Base-by-base conservation (phyloP, 805 yeast genomes). In the Yarrowia sp. region DNA sequence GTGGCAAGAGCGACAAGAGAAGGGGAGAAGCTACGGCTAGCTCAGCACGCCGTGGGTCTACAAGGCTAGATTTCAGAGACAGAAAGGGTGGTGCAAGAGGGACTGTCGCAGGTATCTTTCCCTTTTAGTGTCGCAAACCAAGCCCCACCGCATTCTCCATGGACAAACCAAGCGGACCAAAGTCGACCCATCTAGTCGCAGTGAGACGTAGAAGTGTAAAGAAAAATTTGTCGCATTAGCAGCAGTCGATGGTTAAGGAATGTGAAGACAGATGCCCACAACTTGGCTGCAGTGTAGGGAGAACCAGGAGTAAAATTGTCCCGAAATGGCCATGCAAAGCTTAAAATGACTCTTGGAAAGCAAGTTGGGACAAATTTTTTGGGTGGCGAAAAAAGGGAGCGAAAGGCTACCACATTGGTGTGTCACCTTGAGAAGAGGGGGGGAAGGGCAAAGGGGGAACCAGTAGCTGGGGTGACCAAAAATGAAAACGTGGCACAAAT, bases 221-320 rank as follows among this genome's bases (percentile, higher is more conserved):
- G 59, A 51, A 51, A 51, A 51, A 35, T 35, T 35, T 51, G 43
- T 51, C 43, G 59, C 59, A 51, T 51, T 51, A 51, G 59, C 43
- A 36, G 43, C 43, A 36, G 41, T 36, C n/a, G 59, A 51, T 51
- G 59, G 33, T 51, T 51, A 24, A 35, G 41, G 59, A 51, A 51
- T 51, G 59, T 33, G 43, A 54, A 28, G 46, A 36, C 35, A 36
- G 61, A 46, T 54, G 61, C 32, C 58, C 58, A 51, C 58, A 51
- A 16, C 41, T 36, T 24, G n/a, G 40, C 61, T 54, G 61, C 61
- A 54, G 38, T 26, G 61, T 17, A 38, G 17, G 44, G 26, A 30
- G 26, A 38, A 54, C 11, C 44, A 54, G 61, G 61, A 54, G 61
- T 24, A 36, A 36, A 38, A 38, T 11, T 38, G 41, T 36, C 61